phyloP scores from a whole-genome alignment of 495 filamentous ascomycete genomes.

The Usnea hakonensis region DNA sequence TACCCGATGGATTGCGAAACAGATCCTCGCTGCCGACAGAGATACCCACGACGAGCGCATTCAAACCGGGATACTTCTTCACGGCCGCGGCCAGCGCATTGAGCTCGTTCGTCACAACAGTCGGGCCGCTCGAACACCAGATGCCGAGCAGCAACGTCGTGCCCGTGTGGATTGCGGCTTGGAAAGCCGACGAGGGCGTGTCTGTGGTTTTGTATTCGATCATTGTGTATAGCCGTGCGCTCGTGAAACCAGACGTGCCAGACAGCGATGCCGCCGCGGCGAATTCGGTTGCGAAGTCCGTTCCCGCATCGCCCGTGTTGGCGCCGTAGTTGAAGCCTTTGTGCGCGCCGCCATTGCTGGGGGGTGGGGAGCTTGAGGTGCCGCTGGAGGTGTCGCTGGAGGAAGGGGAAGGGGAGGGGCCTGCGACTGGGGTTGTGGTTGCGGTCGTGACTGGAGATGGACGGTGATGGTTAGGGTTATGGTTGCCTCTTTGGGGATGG shows the following conservation, averaged over 20 bases:
- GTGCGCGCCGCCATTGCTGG: conserved; percentile 31
- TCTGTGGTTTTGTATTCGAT: conserved; percentile 49
- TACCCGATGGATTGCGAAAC: background rate
- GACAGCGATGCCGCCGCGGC: conserved; percentile 57
- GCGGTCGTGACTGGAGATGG: background rate
- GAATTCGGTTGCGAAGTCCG: conserved; percentile 66
- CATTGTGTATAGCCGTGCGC: conserved; percentile 59
- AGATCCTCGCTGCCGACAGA: background rate
- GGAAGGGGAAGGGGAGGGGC: background rate
- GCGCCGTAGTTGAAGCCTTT: conserved; percentile 81
- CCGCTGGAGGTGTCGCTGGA: no score
- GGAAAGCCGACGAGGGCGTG: conserved; percentile 59
- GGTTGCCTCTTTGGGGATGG: no score
- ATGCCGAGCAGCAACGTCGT: conserved; percentile 67
- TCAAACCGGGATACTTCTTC: background rate
- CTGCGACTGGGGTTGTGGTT: background rate
- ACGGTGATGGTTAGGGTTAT: background rate
- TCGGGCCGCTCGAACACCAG: background rate
- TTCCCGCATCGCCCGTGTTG: conserved; percentile 53
- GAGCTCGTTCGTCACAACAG: background rate
- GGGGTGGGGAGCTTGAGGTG: background rate
- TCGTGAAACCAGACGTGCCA: conserved; percentile 64
- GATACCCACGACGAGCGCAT: background rate
- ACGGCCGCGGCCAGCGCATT: background rate
- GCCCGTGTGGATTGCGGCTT: conserved; percentile 65